phyloP scores from a whole-genome alignment of 1,284 basidiomycete genomes.

The Butyriboletus appendiculatus region DNA sequence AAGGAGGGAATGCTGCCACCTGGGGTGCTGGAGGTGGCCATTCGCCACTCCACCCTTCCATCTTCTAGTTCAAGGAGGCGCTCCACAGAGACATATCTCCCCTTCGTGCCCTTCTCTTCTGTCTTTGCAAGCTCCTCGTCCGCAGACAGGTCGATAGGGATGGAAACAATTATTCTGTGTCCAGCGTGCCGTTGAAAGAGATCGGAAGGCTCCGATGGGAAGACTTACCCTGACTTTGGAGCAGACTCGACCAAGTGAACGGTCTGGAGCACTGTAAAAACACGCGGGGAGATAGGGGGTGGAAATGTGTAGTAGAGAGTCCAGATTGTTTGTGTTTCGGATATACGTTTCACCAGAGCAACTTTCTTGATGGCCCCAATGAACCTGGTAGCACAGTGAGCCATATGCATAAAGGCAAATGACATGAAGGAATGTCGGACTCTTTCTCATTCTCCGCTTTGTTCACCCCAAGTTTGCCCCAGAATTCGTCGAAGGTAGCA shows the following conservation, averaged over 20 bases:
- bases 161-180: constrained; percentile 63
- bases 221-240: constrained; percentile 55
- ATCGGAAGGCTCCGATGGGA: neutral
- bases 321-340: constrained; percentile 67
- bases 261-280: constrained; percentile 74
- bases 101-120: constrained; percentile 68
- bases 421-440: constrained; percentile 35
- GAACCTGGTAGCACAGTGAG: constrained; percentile 46
- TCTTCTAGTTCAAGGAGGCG: constrained; percentile 60
- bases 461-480: constrained; percentile 63
- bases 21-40: constrained; percentile 76
- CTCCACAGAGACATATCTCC: constrained; percentile 72
- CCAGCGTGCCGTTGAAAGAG: neutral
- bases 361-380: constrained; percentile 66
- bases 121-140: constrained; percentile 58
- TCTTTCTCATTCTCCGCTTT: constrained; percentile 69
- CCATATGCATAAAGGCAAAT: neutral
- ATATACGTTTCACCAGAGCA: constrained; percentile 60
- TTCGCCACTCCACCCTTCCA: constrained; percentile 72
- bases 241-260: constrained; percentile 48
- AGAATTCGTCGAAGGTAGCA: constrained; percentile 69
- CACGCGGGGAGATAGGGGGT: constrained; percentile 66
- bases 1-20: constrained; percentile 69
- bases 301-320: constrained; percentile 71
- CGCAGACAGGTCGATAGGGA: constrained; percentile 65